These are phyloP conservation scores for Elymus sibiricus DNA, from an alignment of 176 grass and related monocot species.

Conservation along the genomic window DNA sequence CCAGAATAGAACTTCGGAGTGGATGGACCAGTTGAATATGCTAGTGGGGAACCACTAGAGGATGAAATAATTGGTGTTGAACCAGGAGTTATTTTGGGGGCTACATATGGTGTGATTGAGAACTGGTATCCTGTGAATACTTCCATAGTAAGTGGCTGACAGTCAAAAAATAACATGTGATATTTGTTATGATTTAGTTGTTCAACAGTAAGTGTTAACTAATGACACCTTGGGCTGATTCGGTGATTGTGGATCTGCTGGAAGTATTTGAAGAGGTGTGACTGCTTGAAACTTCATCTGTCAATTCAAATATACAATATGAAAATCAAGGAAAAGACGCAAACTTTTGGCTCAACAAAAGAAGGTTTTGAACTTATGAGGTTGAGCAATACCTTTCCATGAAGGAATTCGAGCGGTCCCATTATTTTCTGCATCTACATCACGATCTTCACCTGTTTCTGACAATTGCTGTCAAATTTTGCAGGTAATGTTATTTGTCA, in stretches of 20 bases:
- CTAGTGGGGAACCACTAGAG: slow-evolving; percentile 47
- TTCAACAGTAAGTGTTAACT: neutral
- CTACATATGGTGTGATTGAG: slow-evolving; percentile 61
- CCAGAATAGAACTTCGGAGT: slow-evolving; percentile 74
- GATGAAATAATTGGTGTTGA: slow-evolving; percentile 51
- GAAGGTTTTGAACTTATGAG: neutral
- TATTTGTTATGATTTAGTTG: neutral
- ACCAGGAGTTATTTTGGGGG: slow-evolving; percentile 35
- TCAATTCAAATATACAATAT: slow-evolving; percentile 18
- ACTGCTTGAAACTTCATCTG: slow-evolving; percentile 68
- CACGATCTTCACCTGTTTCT: slow-evolving; percentile 47
- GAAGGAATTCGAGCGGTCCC: slow-evolving; percentile 36
- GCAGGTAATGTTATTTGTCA: slow-evolving; percentile 11
- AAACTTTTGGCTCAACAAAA: neutral
- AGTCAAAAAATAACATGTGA: neutral
- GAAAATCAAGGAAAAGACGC: slow-evolving; percentile 14
- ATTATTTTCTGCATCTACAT: slow-evolving; percentile 36
- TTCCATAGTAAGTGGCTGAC: slow-evolving; percentile 28
- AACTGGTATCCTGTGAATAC: slow-evolving; percentile 57
- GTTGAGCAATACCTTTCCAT: slow-evolving; percentile 51
- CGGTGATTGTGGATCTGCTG: slow-evolving; percentile 45
- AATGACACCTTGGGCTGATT: slow-evolving; percentile 59
- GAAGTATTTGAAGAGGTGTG: slow-evolving; percentile 33
- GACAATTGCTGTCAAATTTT: slow-evolving; percentile 61
- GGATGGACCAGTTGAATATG: slow-evolving; percentile 56